Evolutionary conservation across 179 eudicot species (phyloP), one percentile per base, ranked within the genome.

Genomic region (Silene coronaria): DNA sequence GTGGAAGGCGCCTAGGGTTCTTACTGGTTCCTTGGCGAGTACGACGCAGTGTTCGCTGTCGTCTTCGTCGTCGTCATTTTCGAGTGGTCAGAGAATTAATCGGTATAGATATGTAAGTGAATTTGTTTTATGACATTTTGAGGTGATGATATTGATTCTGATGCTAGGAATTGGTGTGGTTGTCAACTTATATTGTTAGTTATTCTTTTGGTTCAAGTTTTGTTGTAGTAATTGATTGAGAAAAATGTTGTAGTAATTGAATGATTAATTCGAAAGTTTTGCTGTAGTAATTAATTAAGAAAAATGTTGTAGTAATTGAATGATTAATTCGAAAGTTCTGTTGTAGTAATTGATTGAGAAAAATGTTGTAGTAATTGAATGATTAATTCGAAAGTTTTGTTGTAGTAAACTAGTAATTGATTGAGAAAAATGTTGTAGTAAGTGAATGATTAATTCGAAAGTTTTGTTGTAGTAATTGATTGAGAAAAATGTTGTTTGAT

Each of bases 1-100:
- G 16, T 90, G 92, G 87, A 93, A 87, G 85, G 92, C 96, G 74
- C 94, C 97, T 27, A 87, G 98, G 89, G 88, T 84, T 45, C 85
- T 94, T 74, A 94, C 92, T 9, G 98, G 98, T 5, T 87, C 89
- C 53, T 85, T 91, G 55, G 97, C 98, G 1, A 94, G 87, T 77
- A 94, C 97, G 22, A 78, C 97, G 0, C 89, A 84, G 63, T 59
- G 83, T 72, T 75, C 89, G 19, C 63, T 84, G 48, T 81, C 38
- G 59, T 80, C 26, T 72, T 81, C 85, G 6, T 36, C 75, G 4
- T 34, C 75, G 34, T 76, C 70, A 19, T 66, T 77, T 3, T 70
- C 71, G 55, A 78, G 70, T 60, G 70, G 45, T 77, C 73, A 82
- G 65, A 81, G 88, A 51, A 74, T 82, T 59, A 82, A 72, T 74